Evolutionary conservation across 148 eudicot genomes (phyloP).

Genomic region (Talinum fruticosum): DNA sequence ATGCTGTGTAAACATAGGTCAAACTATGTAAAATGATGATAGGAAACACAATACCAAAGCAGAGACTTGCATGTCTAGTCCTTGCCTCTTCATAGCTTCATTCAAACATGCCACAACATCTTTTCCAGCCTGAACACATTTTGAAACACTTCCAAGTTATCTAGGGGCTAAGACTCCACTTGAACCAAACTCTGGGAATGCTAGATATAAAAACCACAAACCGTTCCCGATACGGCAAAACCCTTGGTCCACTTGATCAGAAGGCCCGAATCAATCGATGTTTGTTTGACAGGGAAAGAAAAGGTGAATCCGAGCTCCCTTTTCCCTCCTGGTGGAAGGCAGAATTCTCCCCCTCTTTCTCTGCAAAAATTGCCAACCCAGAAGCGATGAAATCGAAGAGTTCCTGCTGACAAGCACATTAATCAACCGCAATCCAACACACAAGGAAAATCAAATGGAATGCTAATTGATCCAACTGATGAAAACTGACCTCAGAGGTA

Average conservation of each 20-base stretch:
- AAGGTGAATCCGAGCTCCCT: slow-evolving; percentile 83
- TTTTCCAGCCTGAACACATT: slow-evolving; percentile 47
- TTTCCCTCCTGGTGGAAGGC: slow-evolving; percentile 39
- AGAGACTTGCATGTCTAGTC: slow-evolving; percentile 58
- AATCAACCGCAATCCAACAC: neutral
- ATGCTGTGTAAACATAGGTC: neutral
- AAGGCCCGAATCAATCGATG: slow-evolving; percentile 66
- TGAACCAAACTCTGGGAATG: neutral
- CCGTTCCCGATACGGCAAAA: slow-evolving; percentile 69
- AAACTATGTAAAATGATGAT: neutral
- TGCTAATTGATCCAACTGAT: neutral
- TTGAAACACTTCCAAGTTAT: neutral
- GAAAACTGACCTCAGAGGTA: slow-evolving; percentile 57
- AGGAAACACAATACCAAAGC: slow-evolving; percentile 50
- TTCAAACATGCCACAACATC: slow-evolving; percentile 72
- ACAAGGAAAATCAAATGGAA: neutral
- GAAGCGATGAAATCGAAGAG: slow-evolving; percentile 77
- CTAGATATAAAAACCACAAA: slow-evolving; percentile 25
- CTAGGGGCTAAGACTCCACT: neutral
- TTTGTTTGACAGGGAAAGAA: slow-evolving; percentile 81
- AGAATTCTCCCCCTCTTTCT: slow-evolving; percentile 51
- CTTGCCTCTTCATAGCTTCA: slow-evolving; percentile 67
- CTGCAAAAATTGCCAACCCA: slow-evolving; percentile 48
- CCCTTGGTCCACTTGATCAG: slow-evolving; percentile 90
- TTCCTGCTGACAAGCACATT: slow-evolving; percentile 35